Conservation (phyloP, 2,329 filamentous ascomycete genomes). For the Scedosporium aurantiacum region DNA sequence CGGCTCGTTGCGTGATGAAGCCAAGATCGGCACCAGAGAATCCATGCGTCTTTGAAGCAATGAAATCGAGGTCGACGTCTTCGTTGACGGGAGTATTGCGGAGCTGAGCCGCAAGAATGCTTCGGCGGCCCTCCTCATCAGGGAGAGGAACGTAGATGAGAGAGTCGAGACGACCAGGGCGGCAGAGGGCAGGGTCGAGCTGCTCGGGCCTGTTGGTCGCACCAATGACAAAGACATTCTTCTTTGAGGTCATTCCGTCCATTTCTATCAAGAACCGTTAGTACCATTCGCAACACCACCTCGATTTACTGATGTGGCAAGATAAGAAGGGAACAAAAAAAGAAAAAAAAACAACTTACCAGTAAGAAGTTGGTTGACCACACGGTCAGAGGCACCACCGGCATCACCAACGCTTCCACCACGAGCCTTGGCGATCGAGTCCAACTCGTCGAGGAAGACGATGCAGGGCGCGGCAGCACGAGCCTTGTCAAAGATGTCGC, state of each 20-base stretch:
- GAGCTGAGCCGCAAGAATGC: slow-evolving; percentile 90
- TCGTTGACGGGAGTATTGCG: slow-evolving; percentile 89
- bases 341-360: slow-evolving; percentile 44
- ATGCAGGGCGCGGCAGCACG: slow-evolving; percentile 95
- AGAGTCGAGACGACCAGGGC: slow-evolving; percentile 96
- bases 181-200: slow-evolving; percentile 93
- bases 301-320: slow-evolving; percentile 2
- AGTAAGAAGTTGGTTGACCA: slow-evolving; percentile 98
- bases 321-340: background rate
- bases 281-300: slow-evolving; percentile 12
- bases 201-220: slow-evolving; percentile 98
- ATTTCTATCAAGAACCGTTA: slow-evolving; percentile 57
- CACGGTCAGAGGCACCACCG: slow-evolving; percentile 96
- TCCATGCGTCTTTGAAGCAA: slow-evolving; percentile 93
- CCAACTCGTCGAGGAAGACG: slow-evolving; percentile 96
- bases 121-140: slow-evolving; percentile 77
- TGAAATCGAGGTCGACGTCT: slow-evolving; percentile 83
- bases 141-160: slow-evolving; percentile 97
- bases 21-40: slow-evolving; percentile 99
- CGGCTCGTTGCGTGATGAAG: slow-evolving; percentile 96
- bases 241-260: slow-evolving; percentile 99
- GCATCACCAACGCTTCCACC: slow-evolving; percentile 93
- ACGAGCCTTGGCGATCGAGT: slow-evolving; percentile 98
- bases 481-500: slow-evolving; percentile 99
- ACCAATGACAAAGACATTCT: slow-evolving; percentile 99